These are phyloP conservation scores for Sporothrix protearum DNA, from an alignment of 2,329 filamentous ascomycete species.

Conservation along the genomic window DNA sequence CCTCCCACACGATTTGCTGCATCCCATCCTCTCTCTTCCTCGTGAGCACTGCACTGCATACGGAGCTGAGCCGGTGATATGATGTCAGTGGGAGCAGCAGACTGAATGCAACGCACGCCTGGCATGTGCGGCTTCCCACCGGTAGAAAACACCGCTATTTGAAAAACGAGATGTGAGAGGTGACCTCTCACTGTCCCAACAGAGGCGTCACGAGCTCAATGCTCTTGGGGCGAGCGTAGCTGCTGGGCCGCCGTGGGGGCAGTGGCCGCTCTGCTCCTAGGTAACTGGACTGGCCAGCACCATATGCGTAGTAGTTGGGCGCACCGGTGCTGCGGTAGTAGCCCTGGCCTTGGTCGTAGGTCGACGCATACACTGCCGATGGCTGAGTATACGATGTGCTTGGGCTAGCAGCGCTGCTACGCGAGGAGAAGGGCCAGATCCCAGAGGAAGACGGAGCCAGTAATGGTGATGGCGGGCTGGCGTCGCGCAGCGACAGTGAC, in stretches of 20 bases:
- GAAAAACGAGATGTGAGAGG: neutral
- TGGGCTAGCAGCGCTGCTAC: constrained; percentile 51
- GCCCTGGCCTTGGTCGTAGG: constrained; percentile 45
- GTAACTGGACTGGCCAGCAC: constrained; percentile 34
- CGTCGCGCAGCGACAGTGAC: constrained; percentile 52
- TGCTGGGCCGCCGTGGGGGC: constrained; percentile 52
- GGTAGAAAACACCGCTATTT: neutral
- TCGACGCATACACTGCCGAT: constrained; percentile 48
- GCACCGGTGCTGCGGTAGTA: constrained; percentile 38
- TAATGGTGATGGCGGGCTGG: constrained; percentile 55
- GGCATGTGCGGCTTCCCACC: constrained; percentile 5
- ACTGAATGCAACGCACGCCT: neutral
- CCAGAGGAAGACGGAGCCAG: constrained; percentile 37
- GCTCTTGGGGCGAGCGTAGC: constrained; percentile 57
- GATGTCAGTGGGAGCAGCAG: neutral
- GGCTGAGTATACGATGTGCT: constrained; percentile 50
- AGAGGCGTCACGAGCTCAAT: constrained; percentile 62
- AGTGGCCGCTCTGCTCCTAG: constrained; percentile 51
- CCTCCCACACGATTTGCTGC: neutral
- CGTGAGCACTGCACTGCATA: neutral
- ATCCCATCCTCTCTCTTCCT: neutral
- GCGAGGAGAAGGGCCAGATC: constrained; percentile 54
- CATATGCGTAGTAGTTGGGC: constrained; percentile 40
- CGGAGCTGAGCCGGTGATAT: neutral
- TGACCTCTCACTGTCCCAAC: constrained; percentile 43